These are phyloP conservation scores for Aspergillus arachidicola DNA, from an alignment of 2,329 filamentous ascomycete genomes.

Conservation along the genomic window DNA sequence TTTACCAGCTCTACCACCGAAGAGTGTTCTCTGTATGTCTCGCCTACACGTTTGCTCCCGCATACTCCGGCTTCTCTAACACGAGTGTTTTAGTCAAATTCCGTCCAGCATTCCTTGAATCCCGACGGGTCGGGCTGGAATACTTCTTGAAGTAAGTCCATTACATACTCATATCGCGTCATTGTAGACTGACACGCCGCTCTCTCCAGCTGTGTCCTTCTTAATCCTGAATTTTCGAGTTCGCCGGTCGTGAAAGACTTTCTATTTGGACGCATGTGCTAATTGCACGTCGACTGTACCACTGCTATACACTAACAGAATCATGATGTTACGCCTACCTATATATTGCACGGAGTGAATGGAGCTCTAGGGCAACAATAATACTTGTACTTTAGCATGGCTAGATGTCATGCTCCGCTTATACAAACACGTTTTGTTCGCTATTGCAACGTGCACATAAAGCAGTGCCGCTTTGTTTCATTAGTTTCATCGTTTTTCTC, in stretches of 20 bases:
- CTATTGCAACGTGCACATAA: not conserved
- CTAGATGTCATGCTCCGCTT: not conserved
- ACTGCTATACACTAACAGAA: not conserved
- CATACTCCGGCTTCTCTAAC: constrained; percentile 11
- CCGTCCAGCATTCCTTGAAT: constrained; percentile 80
- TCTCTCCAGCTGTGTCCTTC: constrained; percentile 71
- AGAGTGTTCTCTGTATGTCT: constrained; percentile 78
- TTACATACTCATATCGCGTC: not conserved
- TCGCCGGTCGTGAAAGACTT: constrained; percentile 93
- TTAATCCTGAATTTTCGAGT: constrained; percentile 91
- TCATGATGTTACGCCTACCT: constrained; percentile 11
- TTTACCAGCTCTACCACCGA: constrained; percentile 88
- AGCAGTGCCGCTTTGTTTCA: not conserved
- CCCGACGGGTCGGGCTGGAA: constrained; percentile 76
- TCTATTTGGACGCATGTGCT: constrained; percentile 60
- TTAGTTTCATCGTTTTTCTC: not conserved
- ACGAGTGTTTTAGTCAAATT: constrained; percentile 60
- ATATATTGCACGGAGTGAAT: constrained; percentile 5
- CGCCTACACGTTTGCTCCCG: not conserved
- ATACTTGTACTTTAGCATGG: not conserved
- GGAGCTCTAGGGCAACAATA: not conserved
- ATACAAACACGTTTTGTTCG: not conserved
- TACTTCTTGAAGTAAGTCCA: constrained; percentile 86
- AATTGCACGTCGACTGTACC: not conserved
- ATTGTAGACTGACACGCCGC: not conserved